phyloP scores from a whole-genome alignment of 495 filamentous ascomycete genomes.

The Lasiosphaeria miniovina region DNA sequence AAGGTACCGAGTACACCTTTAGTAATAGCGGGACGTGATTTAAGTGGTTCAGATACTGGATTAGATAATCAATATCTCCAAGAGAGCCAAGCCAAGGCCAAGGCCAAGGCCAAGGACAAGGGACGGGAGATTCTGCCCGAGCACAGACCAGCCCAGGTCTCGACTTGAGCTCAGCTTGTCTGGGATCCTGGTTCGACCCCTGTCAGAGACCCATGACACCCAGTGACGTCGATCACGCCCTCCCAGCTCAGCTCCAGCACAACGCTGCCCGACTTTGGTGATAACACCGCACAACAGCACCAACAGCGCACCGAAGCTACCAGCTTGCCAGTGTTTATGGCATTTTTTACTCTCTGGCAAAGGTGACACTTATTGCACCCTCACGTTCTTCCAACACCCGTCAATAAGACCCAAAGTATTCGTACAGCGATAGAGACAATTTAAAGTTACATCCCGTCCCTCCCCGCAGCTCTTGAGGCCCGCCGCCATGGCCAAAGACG shows the following conservation, averaged over 20 bases:
- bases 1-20: too few relatives aligned
- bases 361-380: too few relatives aligned
- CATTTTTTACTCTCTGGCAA: too few relatives aligned
- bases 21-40: background rate
- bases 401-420: too few relatives aligned
- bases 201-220: background rate
- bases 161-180: background rate
- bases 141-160: background rate
- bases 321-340: background rate
- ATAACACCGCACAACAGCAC: background rate
- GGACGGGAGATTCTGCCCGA: background rate
- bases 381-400: too few relatives aligned
- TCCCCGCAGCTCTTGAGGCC: too few relatives aligned
- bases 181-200: conserved; percentile 1
- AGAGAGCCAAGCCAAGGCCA: background rate
- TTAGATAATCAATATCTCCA: too few relatives aligned
- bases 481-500: conserved; percentile 14
- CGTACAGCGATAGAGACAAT: too few relatives aligned
- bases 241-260: background rate
- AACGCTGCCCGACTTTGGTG: background rate
- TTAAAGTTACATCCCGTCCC: too few relatives aligned
- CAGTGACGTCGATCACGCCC: conserved; percentile 17
- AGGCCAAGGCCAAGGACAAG: background rate
- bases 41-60: background rate
- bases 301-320: background rate